Evolutionary conservation across 2,329 filamentous ascomycete species (phyloP), one percentile per base, ranked within the genome.

Genomic region (Colletotrichum tanaceti): DNA sequence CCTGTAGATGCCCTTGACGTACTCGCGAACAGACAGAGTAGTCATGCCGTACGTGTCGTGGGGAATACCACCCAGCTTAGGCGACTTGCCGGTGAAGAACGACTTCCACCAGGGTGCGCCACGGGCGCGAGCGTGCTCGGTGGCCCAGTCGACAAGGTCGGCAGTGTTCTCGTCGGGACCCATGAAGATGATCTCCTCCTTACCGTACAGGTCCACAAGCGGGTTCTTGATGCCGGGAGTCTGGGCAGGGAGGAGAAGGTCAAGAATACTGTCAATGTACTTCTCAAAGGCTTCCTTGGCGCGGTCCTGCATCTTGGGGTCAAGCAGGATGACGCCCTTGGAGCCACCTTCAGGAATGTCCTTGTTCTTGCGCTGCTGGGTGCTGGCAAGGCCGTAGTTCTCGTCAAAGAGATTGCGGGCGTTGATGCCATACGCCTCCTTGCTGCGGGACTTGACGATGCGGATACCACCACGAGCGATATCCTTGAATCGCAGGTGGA

Each of bases 81-180:
- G 96, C 74, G 93, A 97, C 87, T 99, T 99, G 76, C 96, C 96
- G 2, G 96, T 99, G 86, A 99, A 99, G 88, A 99, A 99, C 0
- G 96, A 99, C 86, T 99, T 99, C 96, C 96, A 99, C 93, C 95
- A 99, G 35, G 94, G 93, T 5, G 96, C 96, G 53, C 94, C 94
- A 74, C 96, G 90, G 70, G 84, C 84, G 60, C 93, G 89, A 70
- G 96, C 96, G 79, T 99, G 96, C 80, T 96, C 91, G 1, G 96
- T 99, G n/a, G 96, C 96, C 96, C 96, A 99, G 81, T 99, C 90
- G 59, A 99, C 96, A 41, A 99, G 87, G 76, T 97, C 93, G 24
- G 96, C 96, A 1, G 96, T 99, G 83, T 99, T 99, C 89, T 99
- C 96, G 73, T 99, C 96, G 0, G 96, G 96, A 41, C 96, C 96